These are phyloP conservation scores for Vanderwaltozyma yarrowii DNA, from an alignment of 805 yeast genomes.

Conservation along the genomic window DNA sequence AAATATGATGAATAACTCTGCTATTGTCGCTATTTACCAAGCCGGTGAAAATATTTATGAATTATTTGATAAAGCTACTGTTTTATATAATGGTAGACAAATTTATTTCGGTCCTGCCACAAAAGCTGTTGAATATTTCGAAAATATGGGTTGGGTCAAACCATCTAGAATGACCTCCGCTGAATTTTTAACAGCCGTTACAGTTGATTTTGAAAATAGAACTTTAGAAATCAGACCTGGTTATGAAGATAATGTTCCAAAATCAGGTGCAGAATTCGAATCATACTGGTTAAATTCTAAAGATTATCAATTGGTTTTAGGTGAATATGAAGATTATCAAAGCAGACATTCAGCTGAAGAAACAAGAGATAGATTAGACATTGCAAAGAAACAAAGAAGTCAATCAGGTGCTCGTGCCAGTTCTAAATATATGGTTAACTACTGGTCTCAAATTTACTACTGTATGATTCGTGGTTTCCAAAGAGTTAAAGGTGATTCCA, in stretches of 20 bases:
- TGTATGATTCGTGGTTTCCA: conserved; percentile 45
- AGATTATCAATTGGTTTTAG: conserved; percentile 35
- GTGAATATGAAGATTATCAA: conserved; percentile 33
- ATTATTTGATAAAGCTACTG: conserved; percentile 50
- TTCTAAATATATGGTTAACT: conserved; percentile 37
- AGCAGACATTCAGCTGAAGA: conserved; percentile 34
- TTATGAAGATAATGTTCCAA: conserved; percentile 41
- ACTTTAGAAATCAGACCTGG: conserved; percentile 36
- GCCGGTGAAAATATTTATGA: conserved; percentile 57
- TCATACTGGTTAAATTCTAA: conserved; percentile 49
- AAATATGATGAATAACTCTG: conserved; percentile 44
- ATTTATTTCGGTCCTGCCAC: conserved; percentile 47
- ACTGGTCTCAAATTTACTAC: conserved; percentile 39
- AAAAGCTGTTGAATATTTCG: conserved; percentile 45
- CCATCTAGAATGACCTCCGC: conserved; percentile 58
- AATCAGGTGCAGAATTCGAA: conserved; percentile 48
- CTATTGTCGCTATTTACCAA: conserved; percentile 57
- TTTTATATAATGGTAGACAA: conserved; percentile 52
- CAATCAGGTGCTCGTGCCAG: conserved; percentile 30
- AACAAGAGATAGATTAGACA: conserved; percentile 31
- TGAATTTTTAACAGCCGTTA: conserved; percentile 55
- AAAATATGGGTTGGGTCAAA: conserved; percentile 52
- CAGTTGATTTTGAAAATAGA: conserved; percentile 53
- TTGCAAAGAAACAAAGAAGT: conserved; percentile 35
- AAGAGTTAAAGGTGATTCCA: conserved; percentile 45